phyloP scores from a whole-genome alignment of 1,139 yeast species.

The Saccharomyces hybrid region DNA sequence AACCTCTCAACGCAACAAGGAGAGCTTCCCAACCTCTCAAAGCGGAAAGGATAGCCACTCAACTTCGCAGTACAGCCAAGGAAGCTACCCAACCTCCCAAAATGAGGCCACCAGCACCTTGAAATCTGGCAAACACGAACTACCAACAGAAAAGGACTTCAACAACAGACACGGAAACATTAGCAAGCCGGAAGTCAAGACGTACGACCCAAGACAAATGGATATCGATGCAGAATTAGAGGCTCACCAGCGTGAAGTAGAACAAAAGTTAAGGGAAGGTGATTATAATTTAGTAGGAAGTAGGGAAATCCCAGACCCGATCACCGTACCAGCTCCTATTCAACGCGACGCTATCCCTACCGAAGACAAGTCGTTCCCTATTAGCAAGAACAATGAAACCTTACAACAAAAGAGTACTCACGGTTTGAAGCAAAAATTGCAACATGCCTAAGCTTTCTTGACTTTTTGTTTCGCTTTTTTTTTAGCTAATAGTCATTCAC shows the following conservation, averaged over 20 bases:
- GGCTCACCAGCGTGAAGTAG: neutral
- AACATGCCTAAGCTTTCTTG: neutral
- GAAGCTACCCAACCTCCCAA: neutral
- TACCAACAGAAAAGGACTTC: neutral
- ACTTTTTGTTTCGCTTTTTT: neutral
- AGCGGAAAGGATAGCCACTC: neutral
- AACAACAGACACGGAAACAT: neutral
- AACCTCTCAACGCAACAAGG: neutral
- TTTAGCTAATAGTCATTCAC: neutral
- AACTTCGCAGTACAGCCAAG: neutral
- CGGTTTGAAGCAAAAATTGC: neutral
- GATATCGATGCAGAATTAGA: neutral
- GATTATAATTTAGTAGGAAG: neutral
- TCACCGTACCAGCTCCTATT: neutral
- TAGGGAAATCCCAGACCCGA: neutral
- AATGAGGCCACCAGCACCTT: neutral
- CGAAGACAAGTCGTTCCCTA: neutral
- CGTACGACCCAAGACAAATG: neutral
- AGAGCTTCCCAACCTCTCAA: neutral
- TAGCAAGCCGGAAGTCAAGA: neutral
- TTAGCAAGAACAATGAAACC: neutral
- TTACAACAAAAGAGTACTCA: neutral
- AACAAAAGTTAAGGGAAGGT: neutral
- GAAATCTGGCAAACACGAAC: neutral
- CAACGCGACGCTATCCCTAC: neutral